phyloP scores from a whole-genome alignment of 176 grass and related monocot genomes.

The Bolboschoenus planiculmis region DNA sequence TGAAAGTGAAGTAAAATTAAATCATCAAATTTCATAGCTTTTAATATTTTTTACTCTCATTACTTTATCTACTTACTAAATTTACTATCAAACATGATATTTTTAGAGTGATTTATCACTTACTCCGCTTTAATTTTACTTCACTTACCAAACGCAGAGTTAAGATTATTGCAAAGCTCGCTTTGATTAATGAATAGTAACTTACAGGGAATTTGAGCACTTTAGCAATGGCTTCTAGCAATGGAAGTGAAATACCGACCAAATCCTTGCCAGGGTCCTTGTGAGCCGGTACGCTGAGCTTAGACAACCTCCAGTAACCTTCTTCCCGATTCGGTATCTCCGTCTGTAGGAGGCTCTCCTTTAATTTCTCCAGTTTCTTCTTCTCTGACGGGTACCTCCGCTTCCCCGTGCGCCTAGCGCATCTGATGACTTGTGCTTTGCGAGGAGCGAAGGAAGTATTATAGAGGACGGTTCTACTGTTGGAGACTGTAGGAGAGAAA shows the following conservation, averaged over 20 bases:
- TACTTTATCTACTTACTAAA: too few species aligned
- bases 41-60: too few species aligned
- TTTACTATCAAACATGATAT: too few species aligned
- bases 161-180: neutral
- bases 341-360: constrained; percentile 37
- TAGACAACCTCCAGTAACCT: constrained; percentile 79
- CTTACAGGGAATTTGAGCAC: constrained; percentile 79
- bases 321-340: constrained; percentile 37
- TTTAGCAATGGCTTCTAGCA: constrained; percentile 90
- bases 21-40: too few species aligned
- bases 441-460: constrained; percentile 9
- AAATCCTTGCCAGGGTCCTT: constrained; percentile 93
- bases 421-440: constrained; percentile 30
- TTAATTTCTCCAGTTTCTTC: constrained; percentile 50
- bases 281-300: constrained; percentile 61
- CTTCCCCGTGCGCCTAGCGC: constrained; percentile 77
- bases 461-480: neutral
- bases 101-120: too few species aligned
- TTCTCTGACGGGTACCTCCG: constrained; percentile 93
- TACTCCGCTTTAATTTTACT: too few species aligned
- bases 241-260: constrained; percentile 49
- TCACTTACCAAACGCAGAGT: too few species aligned
- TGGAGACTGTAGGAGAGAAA: constrained; percentile 11
- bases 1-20: too few species aligned
- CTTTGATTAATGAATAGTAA: neutral